Base-by-base conservation (phyloP, 306 rosid genomes). In the Ormosia semicastrata region DNA sequence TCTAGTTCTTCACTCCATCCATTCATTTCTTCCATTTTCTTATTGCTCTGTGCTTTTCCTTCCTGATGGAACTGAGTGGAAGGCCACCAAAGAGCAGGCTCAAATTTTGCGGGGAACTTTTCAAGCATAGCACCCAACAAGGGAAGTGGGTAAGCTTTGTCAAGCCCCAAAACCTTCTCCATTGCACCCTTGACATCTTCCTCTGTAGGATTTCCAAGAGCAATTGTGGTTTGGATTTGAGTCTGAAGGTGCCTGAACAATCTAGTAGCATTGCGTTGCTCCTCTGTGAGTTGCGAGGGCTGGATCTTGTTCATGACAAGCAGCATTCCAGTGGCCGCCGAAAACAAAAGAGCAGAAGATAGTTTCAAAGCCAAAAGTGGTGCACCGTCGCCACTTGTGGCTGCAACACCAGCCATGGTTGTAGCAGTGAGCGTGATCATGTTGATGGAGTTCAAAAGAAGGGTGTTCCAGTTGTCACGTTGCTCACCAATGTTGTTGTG, bases 61-160 rank as follows among this genome's bases (percentile, higher is more conserved):
- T n/a, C n/a, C n/a, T n/a, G n/a, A n/a, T 65, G 67, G 34, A 75
- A 59, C 34, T 80, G 79, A 46, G 75, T 60, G 0, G 54, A 53
- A 72, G 98, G 93, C 98, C 97, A 94, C 98, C 98, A 94, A 40
- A 63, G 81, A 11, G 97, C 94, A 0, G 94, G 94, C 74, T 91
- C 91, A 17, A 75, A 85, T 0, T 74, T 85, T 8, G 73, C 7
- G 0, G 97, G 98, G 54, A 83, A 91, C 43, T 94, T 94, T n/a
- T 92, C 96, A 50, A 92, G 84, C 98, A 94, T 94, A 0, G 57
- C 86, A 11, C 98, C 98, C 4, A 94, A 69, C 32, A 94, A 15
- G 0, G 97, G 94, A 82, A 94, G 97, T 9, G 98, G 98, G 81
- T 81, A 92, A 1, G 96, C 98, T 82, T 44, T 87, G 84, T 94